A percentile compares a stretch with the other conserved stretches of the same genome.
phyloP scores from a whole-genome alignment of 1,284 basidiomycete genomes.

The Pseudozyma sp. region DNA sequence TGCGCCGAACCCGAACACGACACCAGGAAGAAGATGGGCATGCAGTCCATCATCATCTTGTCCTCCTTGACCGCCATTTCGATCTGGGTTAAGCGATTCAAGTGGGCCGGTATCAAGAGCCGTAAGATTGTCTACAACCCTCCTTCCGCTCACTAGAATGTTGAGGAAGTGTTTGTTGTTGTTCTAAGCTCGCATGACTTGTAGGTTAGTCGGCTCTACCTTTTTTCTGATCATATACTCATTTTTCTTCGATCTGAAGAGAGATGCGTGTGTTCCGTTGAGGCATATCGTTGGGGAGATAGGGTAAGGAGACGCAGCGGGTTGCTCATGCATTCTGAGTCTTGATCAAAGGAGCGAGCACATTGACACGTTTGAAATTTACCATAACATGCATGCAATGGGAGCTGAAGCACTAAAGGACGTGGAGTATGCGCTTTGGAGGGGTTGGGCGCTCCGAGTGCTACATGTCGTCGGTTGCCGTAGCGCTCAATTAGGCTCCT shows the following conservation, averaged over 20 bases:
- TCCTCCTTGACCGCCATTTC: conserved; percentile 57
- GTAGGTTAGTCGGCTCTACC: not conserved
- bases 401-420: too few species aligned
- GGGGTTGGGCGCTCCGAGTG: too few species aligned
- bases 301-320: too few species aligned
- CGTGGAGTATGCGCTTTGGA: too few species aligned
- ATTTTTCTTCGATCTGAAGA: not conserved
- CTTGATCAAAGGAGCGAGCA: too few species aligned
- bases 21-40: conserved; percentile 93
- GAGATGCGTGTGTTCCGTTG: too few species aligned
- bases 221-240: conserved; percentile 1
- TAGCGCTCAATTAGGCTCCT: too few species aligned
- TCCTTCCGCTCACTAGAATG: conserved; percentile 39
- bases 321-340: too few species aligned
- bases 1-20: conserved; percentile 94
- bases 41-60: conserved; percentile 71
- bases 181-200: not conserved
- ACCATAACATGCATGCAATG: too few species aligned
- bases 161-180: not conserved
- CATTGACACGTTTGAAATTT: too few species aligned
- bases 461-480: too few species aligned
- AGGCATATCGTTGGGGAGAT: too few species aligned
- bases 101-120: conserved; percentile 63
- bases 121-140: conserved; percentile 65
- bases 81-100: conserved; percentile 65